These are phyloP conservation scores for Coprinopsis marcescibilis DNA, from an alignment of 768 basidiomycete species.

Conservation along the genomic window DNA sequence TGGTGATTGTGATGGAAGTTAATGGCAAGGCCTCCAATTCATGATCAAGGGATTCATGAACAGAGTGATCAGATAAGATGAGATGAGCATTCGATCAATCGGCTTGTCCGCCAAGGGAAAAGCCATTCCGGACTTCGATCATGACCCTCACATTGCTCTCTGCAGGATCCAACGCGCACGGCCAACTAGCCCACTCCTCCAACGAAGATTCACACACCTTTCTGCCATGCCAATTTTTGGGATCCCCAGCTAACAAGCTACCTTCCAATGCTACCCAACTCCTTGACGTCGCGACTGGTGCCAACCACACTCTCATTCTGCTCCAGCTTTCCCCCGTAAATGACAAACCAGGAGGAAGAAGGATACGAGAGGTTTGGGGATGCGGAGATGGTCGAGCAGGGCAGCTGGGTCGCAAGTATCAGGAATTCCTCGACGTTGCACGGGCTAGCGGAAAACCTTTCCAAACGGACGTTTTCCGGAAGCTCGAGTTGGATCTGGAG, in stretches of 20 bases:
- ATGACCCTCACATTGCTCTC: conserved; percentile 23
- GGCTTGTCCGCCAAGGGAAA: too few relatives aligned
- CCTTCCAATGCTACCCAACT: conserved; percentile 33
- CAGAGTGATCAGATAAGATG: too few relatives aligned
- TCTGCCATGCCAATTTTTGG: conserved; percentile 32
- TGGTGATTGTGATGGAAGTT: too few relatives aligned
- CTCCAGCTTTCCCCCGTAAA: conserved; percentile 26
- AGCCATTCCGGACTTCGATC: too few relatives aligned
- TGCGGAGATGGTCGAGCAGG: conserved; percentile 67
- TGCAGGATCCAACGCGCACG: conserved; percentile 47
- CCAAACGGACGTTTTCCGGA: conserved; percentile 39
- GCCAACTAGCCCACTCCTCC: conserved; percentile 42
- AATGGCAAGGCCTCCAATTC: too few relatives aligned
- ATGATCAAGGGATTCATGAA: too few relatives aligned
- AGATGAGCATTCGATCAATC: too few relatives aligned
- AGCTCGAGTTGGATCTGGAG: conserved; percentile 35
- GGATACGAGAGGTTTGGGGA: conserved; percentile 53
- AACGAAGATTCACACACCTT: conserved; percentile 44
- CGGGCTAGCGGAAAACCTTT: too few relatives aligned
- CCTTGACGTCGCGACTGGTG: conserved; percentile 56
- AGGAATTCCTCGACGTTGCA: conserved; percentile 13
- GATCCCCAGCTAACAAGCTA: conserved; percentile 19
- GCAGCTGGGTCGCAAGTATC: conserved; percentile 57
- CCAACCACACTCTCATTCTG: conserved; percentile 75
- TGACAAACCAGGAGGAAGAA: neutral